Percentiles rank a stretch among this genome's conserved stretches.
phyloP scores from a whole-genome alignment of 139 green algal genomes.

The Zygnema circumcarinatum region DNA sequence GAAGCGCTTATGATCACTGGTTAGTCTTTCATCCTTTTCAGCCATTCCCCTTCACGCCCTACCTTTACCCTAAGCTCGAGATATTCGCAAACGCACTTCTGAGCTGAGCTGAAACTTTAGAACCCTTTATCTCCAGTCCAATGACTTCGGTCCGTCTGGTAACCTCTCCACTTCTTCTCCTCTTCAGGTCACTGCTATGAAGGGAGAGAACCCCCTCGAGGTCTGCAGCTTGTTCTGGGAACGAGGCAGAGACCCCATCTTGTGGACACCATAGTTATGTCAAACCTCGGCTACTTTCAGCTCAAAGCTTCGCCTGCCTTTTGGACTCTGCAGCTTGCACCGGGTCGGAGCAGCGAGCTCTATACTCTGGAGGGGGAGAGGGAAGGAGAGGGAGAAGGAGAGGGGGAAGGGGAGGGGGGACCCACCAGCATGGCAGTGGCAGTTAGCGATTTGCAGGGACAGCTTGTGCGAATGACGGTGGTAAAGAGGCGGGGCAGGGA shows the following conservation, averaged over 20 bases:
- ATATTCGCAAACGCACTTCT: no score
- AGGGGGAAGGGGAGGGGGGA: neutral
- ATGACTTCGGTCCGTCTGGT: neutral
- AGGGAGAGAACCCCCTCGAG: slow-evolving; percentile 72
- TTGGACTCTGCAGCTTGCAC: slow-evolving; percentile 75
- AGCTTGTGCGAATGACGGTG: slow-evolving; percentile 80
- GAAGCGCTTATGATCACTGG: slow-evolving; percentile 93
- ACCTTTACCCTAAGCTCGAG: neutral
- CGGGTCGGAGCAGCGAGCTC: slow-evolving; percentile 64
- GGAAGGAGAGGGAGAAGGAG: neutral
- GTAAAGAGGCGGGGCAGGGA: slow-evolving; percentile 78
- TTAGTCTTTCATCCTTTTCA: slow-evolving; percentile 72
- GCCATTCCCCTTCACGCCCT: neutral
- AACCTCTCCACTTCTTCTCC: neutral
- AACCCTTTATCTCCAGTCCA: neutral
- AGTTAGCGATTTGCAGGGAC: slow-evolving; percentile 64
- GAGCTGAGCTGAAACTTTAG: neutral
- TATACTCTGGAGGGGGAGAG: slow-evolving; percentile 36
- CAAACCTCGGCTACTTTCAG: slow-evolving; percentile 99
- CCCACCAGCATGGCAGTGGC: slow-evolving; percentile 28
- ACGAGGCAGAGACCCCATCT: slow-evolving; percentile 49
- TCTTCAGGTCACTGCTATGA: slow-evolving; percentile 52
- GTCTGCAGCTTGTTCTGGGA: slow-evolving; percentile 89
- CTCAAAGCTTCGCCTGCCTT: slow-evolving; percentile 84
- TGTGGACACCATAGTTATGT: slow-evolving; percentile 95